These are phyloP conservation scores for Talaromyces sp. DNA, from an alignment of 2,329 filamentous ascomycete genomes.

Conservation along the genomic window DNA sequence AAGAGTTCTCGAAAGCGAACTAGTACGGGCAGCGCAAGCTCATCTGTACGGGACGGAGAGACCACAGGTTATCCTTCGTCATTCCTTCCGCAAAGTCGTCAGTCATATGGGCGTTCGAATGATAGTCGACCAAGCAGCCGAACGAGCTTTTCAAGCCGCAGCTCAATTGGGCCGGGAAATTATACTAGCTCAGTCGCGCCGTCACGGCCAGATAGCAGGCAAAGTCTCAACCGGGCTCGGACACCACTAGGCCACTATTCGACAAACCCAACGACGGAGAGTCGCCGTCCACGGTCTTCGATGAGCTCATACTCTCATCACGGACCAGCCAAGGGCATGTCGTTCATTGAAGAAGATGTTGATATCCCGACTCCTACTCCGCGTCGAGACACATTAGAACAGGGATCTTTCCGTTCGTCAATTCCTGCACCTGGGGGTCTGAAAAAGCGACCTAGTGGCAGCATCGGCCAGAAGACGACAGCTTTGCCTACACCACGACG, in stretches of 20 bases:
- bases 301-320: conserved; percentile 61
- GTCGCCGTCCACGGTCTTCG: conserved; percentile 67
- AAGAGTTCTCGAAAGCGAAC: conserved; percentile 42
- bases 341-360: conserved; percentile 53
- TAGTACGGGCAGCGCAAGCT: conserved; percentile 45
- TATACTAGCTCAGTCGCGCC: conserved; percentile 38
- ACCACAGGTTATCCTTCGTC: conserved; percentile 30
- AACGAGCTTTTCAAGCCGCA: conserved; percentile 57
- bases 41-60: conserved; percentile 39
- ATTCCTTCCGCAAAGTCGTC: conserved; percentile 36
- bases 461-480: conserved; percentile 30
- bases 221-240: conserved; percentile 60
- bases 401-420: conserved; percentile 41
- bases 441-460: conserved; percentile 54
- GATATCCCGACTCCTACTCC: conserved; percentile 23
- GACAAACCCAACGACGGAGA: conserved; percentile 48
- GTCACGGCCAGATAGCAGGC: conserved; percentile 64
- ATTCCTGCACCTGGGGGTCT: conserved; percentile 52
- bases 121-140: conserved; percentile 72
- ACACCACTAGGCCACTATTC: conserved; percentile 62
- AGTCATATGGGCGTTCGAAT: conserved; percentile 51
- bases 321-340: conserved; percentile 59
- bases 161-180: conserved; percentile 43
- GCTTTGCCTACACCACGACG: conserved; percentile 42
- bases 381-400: conserved; percentile 45